phyloP scores from a whole-genome alignment of 2,329 filamentous ascomycete genomes.

The Fusarium falciforme region DNA sequence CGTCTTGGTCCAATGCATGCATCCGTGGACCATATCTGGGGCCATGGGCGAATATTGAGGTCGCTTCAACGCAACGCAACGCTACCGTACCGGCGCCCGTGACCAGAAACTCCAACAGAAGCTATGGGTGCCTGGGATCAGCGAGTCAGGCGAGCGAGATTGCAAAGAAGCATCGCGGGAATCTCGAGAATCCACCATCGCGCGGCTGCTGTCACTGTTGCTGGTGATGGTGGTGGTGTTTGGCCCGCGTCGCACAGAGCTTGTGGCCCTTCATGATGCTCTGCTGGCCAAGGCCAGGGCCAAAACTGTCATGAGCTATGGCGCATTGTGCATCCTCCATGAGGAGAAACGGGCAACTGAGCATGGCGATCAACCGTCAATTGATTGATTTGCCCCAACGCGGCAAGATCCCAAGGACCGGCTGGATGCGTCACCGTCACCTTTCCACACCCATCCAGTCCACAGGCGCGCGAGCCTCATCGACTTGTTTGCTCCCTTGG shows the following conservation, averaged over 20 bases:
- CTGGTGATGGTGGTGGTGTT: background rate
- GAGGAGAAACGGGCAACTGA: constrained; percentile 22
- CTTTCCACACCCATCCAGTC: constrained; percentile 5
- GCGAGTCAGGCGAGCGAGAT: constrained; percentile 7
- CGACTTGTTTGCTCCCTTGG: constrained; percentile 6
- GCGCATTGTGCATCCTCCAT: constrained; percentile 31
- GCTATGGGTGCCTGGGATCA: constrained; percentile 2
- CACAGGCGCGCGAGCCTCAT: constrained; percentile 13
- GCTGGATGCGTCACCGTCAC: constrained; percentile 29
- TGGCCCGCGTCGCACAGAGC: constrained; percentile 22
- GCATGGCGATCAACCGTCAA: constrained; percentile 32
- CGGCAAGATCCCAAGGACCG: constrained; percentile 21
- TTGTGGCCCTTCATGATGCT: constrained; percentile 24
- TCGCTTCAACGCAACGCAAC: constrained; percentile 35
- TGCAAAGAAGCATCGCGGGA: constrained; percentile 3
- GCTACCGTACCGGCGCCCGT: constrained; percentile 24
- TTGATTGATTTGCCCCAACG: constrained; percentile 31
- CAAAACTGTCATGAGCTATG: constrained; percentile 25
- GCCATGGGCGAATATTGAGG: constrained; percentile 27
- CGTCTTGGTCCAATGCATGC: constrained; percentile 36
- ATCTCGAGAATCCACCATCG: background rate
- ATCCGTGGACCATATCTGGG: constrained; percentile 34
- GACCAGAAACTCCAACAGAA: constrained; percentile 20
- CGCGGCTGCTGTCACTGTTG: background rate
- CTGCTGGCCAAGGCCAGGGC: constrained; percentile 21